Conservation (phyloP, 257 asterid genomes). For the Capsicum pubescens region DNA sequence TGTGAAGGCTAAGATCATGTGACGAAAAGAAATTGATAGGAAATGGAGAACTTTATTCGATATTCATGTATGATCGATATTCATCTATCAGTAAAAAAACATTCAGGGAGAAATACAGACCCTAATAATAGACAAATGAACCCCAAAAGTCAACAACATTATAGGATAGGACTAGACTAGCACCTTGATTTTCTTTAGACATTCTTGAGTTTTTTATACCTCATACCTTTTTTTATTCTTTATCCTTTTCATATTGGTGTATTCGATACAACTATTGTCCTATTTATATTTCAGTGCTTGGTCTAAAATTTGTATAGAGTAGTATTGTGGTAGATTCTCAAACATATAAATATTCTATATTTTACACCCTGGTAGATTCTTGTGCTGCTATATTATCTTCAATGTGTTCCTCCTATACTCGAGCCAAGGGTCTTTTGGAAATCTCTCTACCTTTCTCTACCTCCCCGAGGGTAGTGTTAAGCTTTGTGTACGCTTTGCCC, state of each 20-base stretch:
- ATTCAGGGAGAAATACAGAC: neutral
- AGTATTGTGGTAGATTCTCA: neutral
- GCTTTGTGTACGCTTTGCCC: too few species aligned
- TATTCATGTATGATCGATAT: neutral
- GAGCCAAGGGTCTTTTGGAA: too few species aligned
- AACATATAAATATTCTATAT: too few species aligned
- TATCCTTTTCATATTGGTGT: neutral
- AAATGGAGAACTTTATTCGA: neutral
- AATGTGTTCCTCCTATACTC: too few species aligned
- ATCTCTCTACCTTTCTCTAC: too few species aligned
- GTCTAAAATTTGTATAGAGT: neutral
- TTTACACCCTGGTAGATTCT: too few species aligned
- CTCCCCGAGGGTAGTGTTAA: too few species aligned
- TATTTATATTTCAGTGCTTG: neutral
- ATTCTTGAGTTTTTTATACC: too few species aligned
- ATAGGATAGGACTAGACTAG: neutral
- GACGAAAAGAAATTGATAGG: too few species aligned
- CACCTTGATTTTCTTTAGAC: neutral
- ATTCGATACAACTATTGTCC: neutral
- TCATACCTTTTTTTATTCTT: neutral
- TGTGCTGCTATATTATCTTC: too few species aligned
- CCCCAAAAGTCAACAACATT: neutral
- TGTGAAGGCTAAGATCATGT: neutral
- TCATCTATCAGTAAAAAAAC: neutral
- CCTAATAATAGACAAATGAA: neutral